Evolutionary conservation across 2,329 filamentous ascomycete genomes (phyloP), one percentile per base, ranked within the genome.

Genomic region (Aspergillus vadensis): DNA sequence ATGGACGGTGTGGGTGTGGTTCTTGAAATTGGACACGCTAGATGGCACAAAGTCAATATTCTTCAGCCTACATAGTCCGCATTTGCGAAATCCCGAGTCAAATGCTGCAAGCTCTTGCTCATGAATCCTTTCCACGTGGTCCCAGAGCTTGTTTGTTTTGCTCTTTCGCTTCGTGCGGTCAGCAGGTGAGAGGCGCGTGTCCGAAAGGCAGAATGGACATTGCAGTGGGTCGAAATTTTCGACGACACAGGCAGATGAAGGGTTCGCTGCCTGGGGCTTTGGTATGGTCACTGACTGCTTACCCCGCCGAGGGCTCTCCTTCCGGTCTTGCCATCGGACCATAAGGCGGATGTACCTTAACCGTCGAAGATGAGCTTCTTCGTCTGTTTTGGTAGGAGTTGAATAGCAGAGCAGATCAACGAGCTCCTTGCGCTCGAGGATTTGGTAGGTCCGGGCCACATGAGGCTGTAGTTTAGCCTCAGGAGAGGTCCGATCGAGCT

Each of bases 91-190:
- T 15, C 58, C 51, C 17, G 43, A 32, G 17, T 56, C 14, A 56
- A 61, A 67, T 38, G 41, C 63, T 21, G 63, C 47, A 25, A 66
- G 63, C 48, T 66, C 60, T 19, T 41, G 17, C n/a, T 43, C 12
- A 21, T 67, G 59, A 19, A 65, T 44, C 5, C 57, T 66, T 49
- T 67, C 64, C 9, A 67, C 43, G 55, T 67, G 56, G 57, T 66
- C 54, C 64, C 57, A 67, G 3, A 66, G 53, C 30, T 60, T 67
- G 49, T 67, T 66, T n/a, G 5, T 57, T 32, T 63, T 59, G 44
- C 41, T 51, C 58, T 63, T 63, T n/a, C 41, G 39, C 48, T 63
- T 66, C 57, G 30, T n/a, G 17, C 56, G 44, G 23, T 59, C n/a
- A 44, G 14, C 7, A 47, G 62, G 58, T 17, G 25, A 27, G 25